These are phyloP conservation scores for Russula emetica DNA, from an alignment of 768 basidiomycete species.

Conservation along the genomic window DNA sequence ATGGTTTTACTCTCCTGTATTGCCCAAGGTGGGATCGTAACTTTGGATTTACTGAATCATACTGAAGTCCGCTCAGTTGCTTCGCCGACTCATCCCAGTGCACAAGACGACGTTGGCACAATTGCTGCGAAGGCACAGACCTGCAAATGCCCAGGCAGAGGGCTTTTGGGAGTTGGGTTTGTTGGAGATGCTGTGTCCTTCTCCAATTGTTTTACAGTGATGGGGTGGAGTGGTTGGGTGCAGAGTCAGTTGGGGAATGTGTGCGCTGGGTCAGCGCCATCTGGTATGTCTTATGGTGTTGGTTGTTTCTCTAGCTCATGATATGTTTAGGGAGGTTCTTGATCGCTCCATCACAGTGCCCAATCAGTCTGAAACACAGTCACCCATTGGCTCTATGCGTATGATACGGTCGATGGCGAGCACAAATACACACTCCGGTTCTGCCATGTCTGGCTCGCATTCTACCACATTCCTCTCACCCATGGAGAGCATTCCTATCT, in stretches of 20 bases:
- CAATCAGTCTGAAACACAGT: slow-evolving; percentile 45
- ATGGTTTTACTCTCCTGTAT: slow-evolving; percentile 85
- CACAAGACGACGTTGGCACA: slow-evolving; percentile 82
- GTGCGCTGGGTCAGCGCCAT: slow-evolving; percentile 90
- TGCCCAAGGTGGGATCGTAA: slow-evolving; percentile 78
- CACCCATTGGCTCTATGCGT: slow-evolving; percentile 56
- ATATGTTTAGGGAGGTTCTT: slow-evolving; percentile 65
- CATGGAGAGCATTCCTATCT: slow-evolving; percentile 62
- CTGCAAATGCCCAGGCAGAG: slow-evolving; percentile 39
- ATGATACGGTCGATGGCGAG: slow-evolving; percentile 59
- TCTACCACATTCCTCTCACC: slow-evolving; percentile 79
- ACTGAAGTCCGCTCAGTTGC: slow-evolving; percentile 80
- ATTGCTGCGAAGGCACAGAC: slow-evolving; percentile 69
- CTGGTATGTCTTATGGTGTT: slow-evolving; percentile 49
- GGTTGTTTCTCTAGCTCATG: neutral
- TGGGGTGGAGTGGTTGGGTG: slow-evolving; percentile 81
- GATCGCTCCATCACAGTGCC: slow-evolving; percentile 57
- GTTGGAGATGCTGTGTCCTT: slow-evolving; percentile 77
- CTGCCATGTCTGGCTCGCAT: slow-evolving; percentile 57
- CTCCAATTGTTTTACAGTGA: slow-evolving; percentile 86
- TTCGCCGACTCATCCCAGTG: slow-evolving; percentile 74
- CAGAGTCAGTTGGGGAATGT: slow-evolving; percentile 82
- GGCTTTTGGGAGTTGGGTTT: slow-evolving; percentile 44
- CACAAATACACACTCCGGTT: slow-evolving; percentile 46
- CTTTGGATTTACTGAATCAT: slow-evolving; percentile 82